Base-by-base conservation (phyloP, 2,329 filamentous ascomycete genomes). In the Arthrobotrys sphaeroides region DNA sequence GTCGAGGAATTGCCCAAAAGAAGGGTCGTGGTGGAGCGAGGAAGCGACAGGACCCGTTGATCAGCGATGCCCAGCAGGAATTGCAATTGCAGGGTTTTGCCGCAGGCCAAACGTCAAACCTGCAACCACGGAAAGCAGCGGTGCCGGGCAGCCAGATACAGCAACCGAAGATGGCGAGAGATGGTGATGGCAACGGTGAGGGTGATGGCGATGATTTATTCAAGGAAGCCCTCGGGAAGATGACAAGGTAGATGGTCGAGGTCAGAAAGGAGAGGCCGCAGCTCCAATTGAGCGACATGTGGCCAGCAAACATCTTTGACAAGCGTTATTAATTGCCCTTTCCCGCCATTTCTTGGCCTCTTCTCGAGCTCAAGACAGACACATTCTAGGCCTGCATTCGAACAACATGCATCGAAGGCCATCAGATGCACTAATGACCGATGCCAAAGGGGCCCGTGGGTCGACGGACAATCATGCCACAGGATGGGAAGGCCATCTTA, bases 251-350 rank as follows among this genome's bases (percentile, higher is more conserved):
- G 26, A 51, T 26, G 26, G 45, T 5, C 16, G 28, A 42, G n/a
- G n/a, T n/a, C n/a, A n/a, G 55, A 60, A 60, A 43, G 55, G 55
- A 60, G 55, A 43, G 3, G 16, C 18, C 10, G 43, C 22, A 47
- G 55, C 38, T 42, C 42, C 33, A 60, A 60, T 60, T 42, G 36
- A 42, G 55, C 38, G 33, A 60, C 55, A 60, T 60, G 36, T 60
- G 55, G 55, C 55, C 53, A 60, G 22, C 36, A 60, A 60, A 60
- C 55, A 60, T 60, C 22, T 60, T 60, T 60, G 55, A 60, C 55
- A 22, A 38, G 51, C 49, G 49, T 38, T 55, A 55, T 55, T 55
- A 55, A 55, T 55, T n/a, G 49, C 5, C n/a, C 28, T 36, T 55
- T 55, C 49, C 49, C 49, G 49, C 31, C 49, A 22, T 42, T 42